Evolutionary conservation across 306 rosid species (phyloP), one percentile per base, ranked within the genome.

Genomic region (Lathyrus oleraceus): DNA sequence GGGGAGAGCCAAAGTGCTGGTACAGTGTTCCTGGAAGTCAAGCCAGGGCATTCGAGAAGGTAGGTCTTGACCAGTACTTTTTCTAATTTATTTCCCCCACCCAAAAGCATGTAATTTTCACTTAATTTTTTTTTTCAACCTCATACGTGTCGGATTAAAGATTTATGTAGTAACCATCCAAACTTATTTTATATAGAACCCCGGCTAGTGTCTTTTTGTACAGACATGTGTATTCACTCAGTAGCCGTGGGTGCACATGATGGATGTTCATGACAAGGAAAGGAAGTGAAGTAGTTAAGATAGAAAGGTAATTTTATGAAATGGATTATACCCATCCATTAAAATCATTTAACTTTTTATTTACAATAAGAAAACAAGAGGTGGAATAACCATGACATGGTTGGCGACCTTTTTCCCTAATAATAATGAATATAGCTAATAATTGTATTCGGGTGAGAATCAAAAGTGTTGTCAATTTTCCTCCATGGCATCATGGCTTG

Each of bases 1-100:
- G 98, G 98, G 98, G 98, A 75, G 98, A 94, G 86, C 90, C 98
- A 72, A 94, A 94, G 81, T 94, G 96, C 77, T 94, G 98, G 98
- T 94, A 94, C 82, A 94, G 98, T 65, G 86, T 94, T 72, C 98
- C 98, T 80, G 98, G 98, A 73, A 81, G 79, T 80, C 86, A 88
- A 80, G 96, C 97, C 30, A 49, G 47, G 77, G 89, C 96, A 54
- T 94, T 94, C 80, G 98, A 94, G 81, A 84, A 94, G 96, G 98
- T 93, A 81, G 72, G 51, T 61, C 20, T 25, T 36, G 65, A 16
- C 14, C 71, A 8, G 39, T 59, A 59, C 51, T 60, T 14, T 27
- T 47, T 3, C n/a, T 0, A 8, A n/a, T 19, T 16, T 42, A 7
- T 14, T 17, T 23, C 3, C 21, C 32, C 42, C n/a, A 19, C 6